A percentile compares a stretch with the other conserved stretches of the same genome.
These are phyloP conservation scores for Fusarium mangiferae DNA, from an alignment of 2,329 filamentous ascomycete species.

Conservation along the genomic window DNA sequence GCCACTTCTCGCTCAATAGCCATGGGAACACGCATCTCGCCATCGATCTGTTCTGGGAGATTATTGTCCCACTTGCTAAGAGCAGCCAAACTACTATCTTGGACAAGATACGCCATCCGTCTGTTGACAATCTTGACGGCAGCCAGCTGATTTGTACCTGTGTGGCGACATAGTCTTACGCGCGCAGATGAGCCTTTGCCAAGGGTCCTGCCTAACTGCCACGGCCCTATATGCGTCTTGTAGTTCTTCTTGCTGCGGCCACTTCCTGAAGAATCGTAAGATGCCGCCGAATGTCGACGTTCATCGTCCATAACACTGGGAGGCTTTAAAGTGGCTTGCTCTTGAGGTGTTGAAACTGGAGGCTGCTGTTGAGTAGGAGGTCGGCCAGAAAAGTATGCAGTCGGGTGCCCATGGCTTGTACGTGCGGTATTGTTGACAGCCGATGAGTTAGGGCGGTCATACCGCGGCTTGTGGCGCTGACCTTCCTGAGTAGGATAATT, in stretches of 20 bases:
- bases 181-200: constrained; percentile 90
- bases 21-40: constrained; percentile 79
- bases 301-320: constrained; percentile 48
- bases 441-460: constrained; percentile 37
- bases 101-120: constrained; percentile 79
- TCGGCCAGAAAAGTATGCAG: constrained; percentile 32
- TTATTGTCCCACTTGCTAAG: constrained; percentile 78
- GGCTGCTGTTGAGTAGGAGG: constrained; percentile 17
- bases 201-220: constrained; percentile 89
- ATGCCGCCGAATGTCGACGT: constrained; percentile 54
- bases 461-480: constrained; percentile 46
- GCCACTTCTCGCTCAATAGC: constrained; percentile 95
- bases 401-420: constrained; percentile 24
- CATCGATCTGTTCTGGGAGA: constrained; percentile 64
- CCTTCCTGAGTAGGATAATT: constrained; percentile 44
- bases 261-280: constrained; percentile 55
- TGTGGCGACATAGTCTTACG: constrained; percentile 86
- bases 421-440: constrained; percentile 23
- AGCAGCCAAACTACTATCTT: constrained; percentile 85
- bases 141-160: constrained; percentile 79
- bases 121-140: constrained; percentile 97
- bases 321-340: constrained; percentile 38
- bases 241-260: constrained; percentile 55
- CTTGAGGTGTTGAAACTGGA: constrained; percentile 29
- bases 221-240: constrained; percentile 88